Evolutionary conservation across 768 basidiomycete genomes (phyloP), one percentile per base, ranked within the genome.

Genomic region (Boletus sensibilis): DNA sequence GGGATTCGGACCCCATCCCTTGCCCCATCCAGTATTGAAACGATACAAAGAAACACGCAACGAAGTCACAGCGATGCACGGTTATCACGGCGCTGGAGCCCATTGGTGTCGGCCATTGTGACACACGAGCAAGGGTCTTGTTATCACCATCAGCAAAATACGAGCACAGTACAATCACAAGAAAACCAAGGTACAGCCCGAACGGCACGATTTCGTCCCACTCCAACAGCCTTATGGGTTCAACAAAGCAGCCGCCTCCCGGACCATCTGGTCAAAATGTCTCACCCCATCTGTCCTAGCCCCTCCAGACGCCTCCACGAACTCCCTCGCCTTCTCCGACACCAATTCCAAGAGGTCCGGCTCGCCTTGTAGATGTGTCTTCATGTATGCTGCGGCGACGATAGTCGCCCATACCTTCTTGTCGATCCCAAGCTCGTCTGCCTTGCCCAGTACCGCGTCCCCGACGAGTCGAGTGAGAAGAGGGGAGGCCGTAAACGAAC

Each of bases 361-460:
- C 11, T 69, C 71, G 8, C 52, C 51, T 31, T 63, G 57, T 21
- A 82, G 57, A 35, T 73, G 69, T 39, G 61, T 75, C 58, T 68
- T 62, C 64, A 85, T 60, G 55, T 75, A 85, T 1, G 79, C 82
- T 25, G 77, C 67, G 9, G 73, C 75, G 18, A 83, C 66, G 5
- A 74, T 74, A 3, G 82, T 84, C 31, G 78, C 74, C 83, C 83
- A 85, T 10, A 78, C 57, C 11, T 49, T 68, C 21, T 51, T 64
- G 43, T 77, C 76, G 8, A 73, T 65, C n/a, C 63, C 62, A 18
- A 67, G 46, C 5, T 66, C 70, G 16, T 53, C 62, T 1, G 66
- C 71, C 57, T 77, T 74, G 10, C 64, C 56, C 4, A 78, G 46
- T 1, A 73, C 70, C 0, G 54, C 57, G 0, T 63, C 50, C 8